Evolutionary conservation across 495 filamentous ascomycete species (phyloP), one percentile per base, ranked within the genome.

Genomic region (Lophiostoma macrostomum): DNA sequence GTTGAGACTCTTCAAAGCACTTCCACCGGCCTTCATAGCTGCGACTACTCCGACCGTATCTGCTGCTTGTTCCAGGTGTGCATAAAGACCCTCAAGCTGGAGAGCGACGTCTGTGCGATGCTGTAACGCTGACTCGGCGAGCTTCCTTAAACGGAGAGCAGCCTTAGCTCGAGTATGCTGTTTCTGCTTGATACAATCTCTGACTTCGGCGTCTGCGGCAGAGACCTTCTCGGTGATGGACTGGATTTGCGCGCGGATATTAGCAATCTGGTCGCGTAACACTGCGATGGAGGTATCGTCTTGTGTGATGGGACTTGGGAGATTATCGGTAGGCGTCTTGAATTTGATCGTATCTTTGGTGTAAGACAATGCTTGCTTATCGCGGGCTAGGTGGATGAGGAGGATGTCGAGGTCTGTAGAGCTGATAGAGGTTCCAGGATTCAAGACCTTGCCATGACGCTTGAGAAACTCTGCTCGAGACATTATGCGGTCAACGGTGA

Each of bases 71-170:
- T 95, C 83, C 46, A 98, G 90, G 61, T 83, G 85, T 7, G 72
- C 65, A 45, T 85, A 85, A 0, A 95, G 82, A 37, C 87, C 82
- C 67, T 96, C 89, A 0, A 96, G 73, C 68, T 95, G 90, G n/a
- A 69, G 69, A 1, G 93, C 75, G 0, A 84, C 86, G 8, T 81
- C 82, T 19, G 82, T 75, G 2, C 89, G 82, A 41, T 81, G 77
- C 14, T 76, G 72, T 0, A 97, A 75, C 28, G 80, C 84, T 6
- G 77, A 73, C 64, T 94, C 89, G 20, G 81, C 82, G 3, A 85
- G 71, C 64, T 93, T 96, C 70, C 87, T 95, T 0, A 80, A 86
- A 29, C 82, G 82, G n/a, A 98, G 74, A 0, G 89, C 81, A 0
- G 84, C 79, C 2, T 90, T 72, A 5, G 93, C 93, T 0, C 82